phyloP scores from a whole-genome alignment of 345 rosid genomes.

The Lepidium didymum region DNA sequence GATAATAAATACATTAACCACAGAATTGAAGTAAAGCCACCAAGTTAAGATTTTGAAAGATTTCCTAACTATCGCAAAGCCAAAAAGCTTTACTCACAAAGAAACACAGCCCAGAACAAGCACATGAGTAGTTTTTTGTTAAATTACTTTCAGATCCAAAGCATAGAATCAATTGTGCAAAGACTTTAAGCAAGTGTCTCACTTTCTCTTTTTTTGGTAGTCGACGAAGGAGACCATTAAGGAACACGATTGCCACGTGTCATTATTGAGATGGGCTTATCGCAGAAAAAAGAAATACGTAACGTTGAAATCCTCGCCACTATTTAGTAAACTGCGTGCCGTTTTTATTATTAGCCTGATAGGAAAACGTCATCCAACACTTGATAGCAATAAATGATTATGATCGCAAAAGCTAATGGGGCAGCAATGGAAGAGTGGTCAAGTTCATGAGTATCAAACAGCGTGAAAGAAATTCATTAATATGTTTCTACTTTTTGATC shows the following conservation, averaged over 20 bases:
- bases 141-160: slow-evolving; percentile 25
- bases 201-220: not conserved
- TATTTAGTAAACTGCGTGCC: slow-evolving; percentile 15
- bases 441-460: not conserved
- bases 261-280: slow-evolving; percentile 3
- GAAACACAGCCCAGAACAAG: slow-evolving; percentile 8
- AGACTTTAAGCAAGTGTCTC: slow-evolving; percentile 8
- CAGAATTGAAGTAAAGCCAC: not conserved
- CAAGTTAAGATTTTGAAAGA: not conserved
- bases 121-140: not conserved
- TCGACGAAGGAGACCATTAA: slow-evolving; percentile 14
- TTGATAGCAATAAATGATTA: not conserved
- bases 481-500: not conserved
- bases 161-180: not conserved
- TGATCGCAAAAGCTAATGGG: too few relatives aligned
- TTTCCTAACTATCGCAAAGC: not conserved
- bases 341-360: slow-evolving; percentile 14
- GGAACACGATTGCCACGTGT: slow-evolving; percentile 28
- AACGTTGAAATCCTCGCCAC: slow-evolving; percentile 14
- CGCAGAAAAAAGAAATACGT: slow-evolving; percentile 3
- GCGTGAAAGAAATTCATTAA: not conserved
- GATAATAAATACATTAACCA: not conserved
- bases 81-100: not conserved
- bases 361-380: slow-evolving; percentile 1
- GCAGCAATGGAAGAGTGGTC: not conserved